Evolutionary conservation across 2,329 filamentous ascomycete species (phyloP).

Genomic region (Fusarium sp.): DNA sequence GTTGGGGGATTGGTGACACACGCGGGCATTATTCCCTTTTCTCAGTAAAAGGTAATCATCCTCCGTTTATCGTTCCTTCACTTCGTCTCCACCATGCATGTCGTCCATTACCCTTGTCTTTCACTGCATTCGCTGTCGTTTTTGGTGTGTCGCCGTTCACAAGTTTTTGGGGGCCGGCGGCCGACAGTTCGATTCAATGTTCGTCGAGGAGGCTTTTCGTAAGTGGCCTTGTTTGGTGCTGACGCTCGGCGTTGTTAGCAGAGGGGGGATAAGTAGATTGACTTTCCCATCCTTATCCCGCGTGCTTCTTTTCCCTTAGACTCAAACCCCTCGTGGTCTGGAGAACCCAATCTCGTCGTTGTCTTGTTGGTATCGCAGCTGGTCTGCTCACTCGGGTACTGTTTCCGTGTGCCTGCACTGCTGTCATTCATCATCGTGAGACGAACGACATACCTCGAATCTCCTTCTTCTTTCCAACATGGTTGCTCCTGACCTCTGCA

Average conservation of each 20-base stretch:
- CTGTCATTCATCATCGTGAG: not conserved
- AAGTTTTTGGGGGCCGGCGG: not conserved
- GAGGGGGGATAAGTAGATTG: not conserved
- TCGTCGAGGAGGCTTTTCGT: not conserved
- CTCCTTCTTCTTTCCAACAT: constrained; percentile 2
- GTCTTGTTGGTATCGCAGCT: not conserved
- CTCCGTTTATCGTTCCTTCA: too few relatives aligned
- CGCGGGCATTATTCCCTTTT: not conserved
- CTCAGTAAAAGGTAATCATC: not conserved
- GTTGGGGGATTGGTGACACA: not conserved
- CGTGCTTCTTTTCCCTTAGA: not conserved
- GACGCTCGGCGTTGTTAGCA: not conserved
- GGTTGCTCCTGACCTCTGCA: constrained; percentile 11
- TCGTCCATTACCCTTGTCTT: constrained; percentile 11
- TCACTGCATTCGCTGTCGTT: constrained; percentile 26
- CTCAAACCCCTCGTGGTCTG: not conserved
- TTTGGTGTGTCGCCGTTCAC: constrained; percentile 30
- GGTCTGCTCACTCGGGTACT: not conserved
- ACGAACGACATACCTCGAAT: not conserved
- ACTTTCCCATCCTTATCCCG: not conserved
- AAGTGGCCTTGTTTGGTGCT: not conserved
- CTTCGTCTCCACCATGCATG: not conserved
- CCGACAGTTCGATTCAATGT: not conserved
- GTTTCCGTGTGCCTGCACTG: not conserved
- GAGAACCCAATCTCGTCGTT: not conserved